phyloP scores from a whole-genome alignment of 169 alveolate species.

The Cyclospora cayetanensis region DNA sequence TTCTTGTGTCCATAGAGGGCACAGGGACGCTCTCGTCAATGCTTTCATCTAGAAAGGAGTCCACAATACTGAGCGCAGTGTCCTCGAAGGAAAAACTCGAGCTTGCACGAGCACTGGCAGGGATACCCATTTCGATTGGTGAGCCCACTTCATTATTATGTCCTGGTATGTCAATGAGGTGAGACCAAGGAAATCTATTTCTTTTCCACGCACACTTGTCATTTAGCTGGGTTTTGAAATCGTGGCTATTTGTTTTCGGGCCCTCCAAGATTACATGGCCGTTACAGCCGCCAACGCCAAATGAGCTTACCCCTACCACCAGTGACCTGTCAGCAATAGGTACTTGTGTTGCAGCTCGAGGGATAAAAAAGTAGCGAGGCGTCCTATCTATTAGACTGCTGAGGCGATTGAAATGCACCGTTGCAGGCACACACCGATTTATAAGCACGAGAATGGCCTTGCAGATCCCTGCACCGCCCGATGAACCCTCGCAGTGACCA shows the following conservation, averaged over 20 bases:
- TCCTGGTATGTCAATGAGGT: slow-evolving; percentile 34
- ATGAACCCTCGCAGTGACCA: slow-evolving; percentile 83
- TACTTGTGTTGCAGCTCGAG: slow-evolving; percentile 44
- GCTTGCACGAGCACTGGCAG: background rate
- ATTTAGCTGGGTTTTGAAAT: slow-evolving; percentile 38
- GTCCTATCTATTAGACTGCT: slow-evolving; percentile 81
- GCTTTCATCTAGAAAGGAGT: slow-evolving; percentile 1
- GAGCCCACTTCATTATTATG: background rate
- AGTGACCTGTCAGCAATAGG: slow-evolving; percentile 11
- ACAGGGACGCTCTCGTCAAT: background rate
- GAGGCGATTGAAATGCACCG: slow-evolving; percentile 78
- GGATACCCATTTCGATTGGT: background rate
- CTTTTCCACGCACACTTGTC: slow-evolving; percentile 43
- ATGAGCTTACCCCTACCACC: slow-evolving; percentile 76
- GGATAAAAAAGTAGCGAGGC: slow-evolving; percentile 73
- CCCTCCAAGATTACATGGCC: slow-evolving; percentile 76
- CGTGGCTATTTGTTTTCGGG: slow-evolving; percentile 6
- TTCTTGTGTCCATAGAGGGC: background rate
- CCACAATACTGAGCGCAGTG: slow-evolving; percentile 7
- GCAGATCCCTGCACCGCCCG: slow-evolving; percentile 80
- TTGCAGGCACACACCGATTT: slow-evolving; percentile 80
- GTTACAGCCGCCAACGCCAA: slow-evolving; percentile 82
- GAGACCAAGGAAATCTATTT: slow-evolving; percentile 55
- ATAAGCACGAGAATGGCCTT: slow-evolving; percentile 77
- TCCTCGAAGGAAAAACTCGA: slow-evolving; percentile 21